Percentiles rank a stretch among this genome's conserved stretches.
Evolutionary conservation across 2,329 filamentous ascomycete species (phyloP).

Genomic region (Lasiodiplodia citricola): DNA sequence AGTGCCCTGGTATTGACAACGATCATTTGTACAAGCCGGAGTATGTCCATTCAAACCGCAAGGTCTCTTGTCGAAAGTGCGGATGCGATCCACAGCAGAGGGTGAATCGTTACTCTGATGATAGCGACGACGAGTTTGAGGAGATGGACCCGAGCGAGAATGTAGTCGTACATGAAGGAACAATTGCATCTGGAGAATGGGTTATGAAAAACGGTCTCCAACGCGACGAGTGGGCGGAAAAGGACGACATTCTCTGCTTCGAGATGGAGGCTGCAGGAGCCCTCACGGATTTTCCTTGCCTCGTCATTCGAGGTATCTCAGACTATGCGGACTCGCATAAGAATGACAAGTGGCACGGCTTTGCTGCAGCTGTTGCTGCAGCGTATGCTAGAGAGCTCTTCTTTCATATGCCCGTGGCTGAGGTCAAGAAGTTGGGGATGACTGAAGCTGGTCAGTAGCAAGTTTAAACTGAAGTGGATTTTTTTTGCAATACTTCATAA

Average conservation of each 20-base stretch:
- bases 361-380: constrained; percentile 32
- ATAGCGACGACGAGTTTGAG: not conserved
- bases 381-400: constrained; percentile 32
- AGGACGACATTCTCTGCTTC: constrained; percentile 29
- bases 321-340: constrained; percentile 37
- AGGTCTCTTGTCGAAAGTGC: not conserved
- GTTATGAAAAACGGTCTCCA: not conserved
- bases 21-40: not conserved
- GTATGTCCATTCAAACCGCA: not conserved
- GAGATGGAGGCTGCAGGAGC: constrained; percentile 30
- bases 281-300: constrained; percentile 34
- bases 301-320: constrained; percentile 37
- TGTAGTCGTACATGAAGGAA: not conserved
- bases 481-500: too few species aligned
- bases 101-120: not conserved
- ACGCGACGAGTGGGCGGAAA: not conserved
- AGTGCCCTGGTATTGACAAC: constrained; percentile 5
- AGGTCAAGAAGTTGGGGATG: not conserved
- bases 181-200: not conserved
- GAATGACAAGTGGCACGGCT: constrained; percentile 34
- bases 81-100: not conserved
- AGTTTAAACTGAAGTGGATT: too few species aligned
- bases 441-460: too few species aligned
- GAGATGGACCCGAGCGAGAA: not conserved
- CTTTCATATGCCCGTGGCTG: constrained; percentile 18